Percentiles rank a stretch among this genome's conserved stretches.
Conservation (phyloP, 1,284 basidiomycete genomes). For the Tilletia walkeri region DNA sequence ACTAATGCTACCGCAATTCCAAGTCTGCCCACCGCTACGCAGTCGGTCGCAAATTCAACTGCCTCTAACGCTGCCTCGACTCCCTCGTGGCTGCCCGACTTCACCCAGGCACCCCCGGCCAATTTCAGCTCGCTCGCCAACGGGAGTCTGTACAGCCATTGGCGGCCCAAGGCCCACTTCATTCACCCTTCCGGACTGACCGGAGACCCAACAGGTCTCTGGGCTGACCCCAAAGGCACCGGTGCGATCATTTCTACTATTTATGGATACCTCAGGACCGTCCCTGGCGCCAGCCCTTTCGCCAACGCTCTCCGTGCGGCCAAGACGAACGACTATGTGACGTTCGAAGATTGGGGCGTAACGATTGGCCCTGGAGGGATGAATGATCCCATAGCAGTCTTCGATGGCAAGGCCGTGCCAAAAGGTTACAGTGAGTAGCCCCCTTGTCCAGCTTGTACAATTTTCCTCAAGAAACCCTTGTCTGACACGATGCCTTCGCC, state of each 20-base stretch:
- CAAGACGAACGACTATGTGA: slow-evolving; percentile 25
- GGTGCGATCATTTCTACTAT: slow-evolving; percentile 26
- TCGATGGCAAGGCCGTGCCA: slow-evolving; percentile 28
- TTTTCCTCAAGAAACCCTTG: neutral
- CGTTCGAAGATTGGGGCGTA: slow-evolving; percentile 25
- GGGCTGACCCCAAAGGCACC: slow-evolving; percentile 21
- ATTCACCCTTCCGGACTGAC: slow-evolving; percentile 30
- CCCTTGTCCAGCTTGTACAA: too few species aligned
- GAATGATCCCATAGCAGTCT: slow-evolving; percentile 29
- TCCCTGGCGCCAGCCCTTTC: slow-evolving; percentile 21
- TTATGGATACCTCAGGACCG: slow-evolving; percentile 26
- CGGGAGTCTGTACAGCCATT: slow-evolving; percentile 30
- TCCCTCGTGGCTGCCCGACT: slow-evolving; percentile 18
- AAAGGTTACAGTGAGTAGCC: slow-evolving; percentile 23
- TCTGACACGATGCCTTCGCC: neutral
- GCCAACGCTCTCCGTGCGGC: slow-evolving; percentile 25
- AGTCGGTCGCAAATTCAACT: neutral
- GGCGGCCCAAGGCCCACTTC: slow-evolving; percentile 30
- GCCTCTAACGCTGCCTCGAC: neutral
- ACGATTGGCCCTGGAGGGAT: slow-evolving; percentile 29
- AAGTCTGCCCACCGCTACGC: too few species aligned
- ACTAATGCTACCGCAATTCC: too few species aligned
- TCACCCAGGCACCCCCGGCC: slow-evolving; percentile 24
- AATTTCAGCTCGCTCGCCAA: slow-evolving; percentile 28
- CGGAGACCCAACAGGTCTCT: slow-evolving; percentile 32